Evolutionary conservation across 2,329 filamentous ascomycete genomes (phyloP).

Genomic region (Xylaria sp.): DNA sequence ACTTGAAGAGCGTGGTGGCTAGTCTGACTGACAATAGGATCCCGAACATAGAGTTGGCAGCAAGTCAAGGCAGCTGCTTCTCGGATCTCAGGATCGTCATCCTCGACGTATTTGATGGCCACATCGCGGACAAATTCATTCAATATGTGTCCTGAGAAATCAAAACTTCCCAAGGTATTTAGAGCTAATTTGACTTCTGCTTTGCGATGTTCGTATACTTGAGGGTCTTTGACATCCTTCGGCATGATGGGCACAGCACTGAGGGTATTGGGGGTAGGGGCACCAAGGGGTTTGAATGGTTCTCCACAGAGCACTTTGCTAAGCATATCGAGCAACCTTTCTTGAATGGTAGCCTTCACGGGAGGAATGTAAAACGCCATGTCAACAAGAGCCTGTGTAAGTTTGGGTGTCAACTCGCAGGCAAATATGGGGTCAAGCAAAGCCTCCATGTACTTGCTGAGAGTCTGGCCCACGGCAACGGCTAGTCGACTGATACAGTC

Average conservation of each 20-base stretch:
- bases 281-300: conserved; percentile 89
- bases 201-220: conserved; percentile 80
- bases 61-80: conserved; percentile 95
- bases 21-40: conserved; percentile 97
- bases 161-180: conserved; percentile 96
- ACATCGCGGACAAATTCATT: conserved; percentile 99
- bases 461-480: conserved; percentile 90
- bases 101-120: conserved; percentile 96
- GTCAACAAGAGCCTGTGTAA: conserved; percentile 94
- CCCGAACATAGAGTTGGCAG: conserved; percentile 95
- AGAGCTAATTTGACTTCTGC: conserved; percentile 90
- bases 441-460: conserved; percentile 98
- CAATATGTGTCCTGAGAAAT: conserved; percentile 88
- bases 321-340: conserved; percentile 90
- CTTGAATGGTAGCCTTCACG: conserved; percentile 90
- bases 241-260: conserved; percentile 81
- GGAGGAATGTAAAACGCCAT: conserved; percentile 99
- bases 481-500: conserved; percentile 97
- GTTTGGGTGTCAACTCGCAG: conserved; percentile 89
- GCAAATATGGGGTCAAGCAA: conserved; percentile 95
- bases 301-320: conserved; percentile 92
- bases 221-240: conserved; percentile 84
- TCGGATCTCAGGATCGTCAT: conserved; percentile 90
- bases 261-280: conserved; percentile 81
- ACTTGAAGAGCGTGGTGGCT: conserved; percentile 97